Percentiles rank a stretch among this genome's conserved stretches.
Conservation (phyloP, 1,284 basidiomycete species). For the Puccinia polysora region DNA sequence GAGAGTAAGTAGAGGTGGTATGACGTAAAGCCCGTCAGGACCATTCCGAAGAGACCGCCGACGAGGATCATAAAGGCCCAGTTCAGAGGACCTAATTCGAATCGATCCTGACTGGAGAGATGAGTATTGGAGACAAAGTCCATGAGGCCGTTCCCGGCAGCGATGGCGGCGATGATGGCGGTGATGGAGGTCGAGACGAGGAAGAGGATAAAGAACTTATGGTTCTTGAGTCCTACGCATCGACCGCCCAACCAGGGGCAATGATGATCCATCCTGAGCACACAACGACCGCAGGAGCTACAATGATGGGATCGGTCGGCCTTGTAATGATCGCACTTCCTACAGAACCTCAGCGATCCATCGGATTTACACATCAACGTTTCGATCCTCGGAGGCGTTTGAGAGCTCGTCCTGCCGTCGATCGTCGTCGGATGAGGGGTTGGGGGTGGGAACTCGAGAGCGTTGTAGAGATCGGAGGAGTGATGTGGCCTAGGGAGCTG, state of each 20-base stretch:
- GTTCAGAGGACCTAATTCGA: constrained; percentile 50
- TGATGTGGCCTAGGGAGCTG: not conserved
- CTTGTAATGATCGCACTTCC: constrained; percentile 49
- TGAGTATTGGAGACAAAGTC: constrained; percentile 37
- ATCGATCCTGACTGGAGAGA: constrained; percentile 45
- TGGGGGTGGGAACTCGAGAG: constrained; percentile 1
- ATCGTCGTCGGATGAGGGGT: not conserved
- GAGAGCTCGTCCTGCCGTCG: not conserved
- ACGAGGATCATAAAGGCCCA: constrained; percentile 53
- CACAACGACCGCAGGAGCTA: constrained; percentile 48
- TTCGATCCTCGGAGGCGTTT: not conserved
- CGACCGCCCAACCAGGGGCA: constrained; percentile 52
- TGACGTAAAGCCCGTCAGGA: constrained; percentile 49
- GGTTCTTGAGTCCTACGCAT: constrained; percentile 53
- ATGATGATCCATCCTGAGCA: constrained; percentile 48
- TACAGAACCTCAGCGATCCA: constrained; percentile 32
- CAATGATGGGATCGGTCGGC: constrained; percentile 52
- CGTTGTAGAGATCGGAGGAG: not conserved
- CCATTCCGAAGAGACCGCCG: constrained; percentile 47
- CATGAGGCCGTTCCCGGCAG: constrained; percentile 48
- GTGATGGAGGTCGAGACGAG: constrained; percentile 51
- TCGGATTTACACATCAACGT: constrained; percentile 42
- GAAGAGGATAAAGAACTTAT: constrained; percentile 54
- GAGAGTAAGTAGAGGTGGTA: constrained; percentile 52
- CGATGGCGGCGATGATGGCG: constrained; percentile 48